phyloP scores from a whole-genome alignment of 495 filamentous ascomycete genomes.

The Penicillium fimorum region DNA sequence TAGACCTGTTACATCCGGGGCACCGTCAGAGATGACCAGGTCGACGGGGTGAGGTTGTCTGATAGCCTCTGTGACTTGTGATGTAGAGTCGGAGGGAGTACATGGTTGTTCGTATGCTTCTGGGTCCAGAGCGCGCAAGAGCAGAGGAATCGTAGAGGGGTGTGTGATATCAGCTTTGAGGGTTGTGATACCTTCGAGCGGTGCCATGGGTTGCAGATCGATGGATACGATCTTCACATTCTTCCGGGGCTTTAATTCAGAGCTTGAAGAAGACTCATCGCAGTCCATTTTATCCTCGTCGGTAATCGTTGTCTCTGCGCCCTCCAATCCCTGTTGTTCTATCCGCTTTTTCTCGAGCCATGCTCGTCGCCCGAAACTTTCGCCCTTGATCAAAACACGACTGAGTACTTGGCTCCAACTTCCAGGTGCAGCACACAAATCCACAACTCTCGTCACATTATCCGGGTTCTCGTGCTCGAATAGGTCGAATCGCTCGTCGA shows the following conservation, averaged over 20 bases:
- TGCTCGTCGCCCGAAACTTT: constrained; percentile 77
- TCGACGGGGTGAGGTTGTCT: constrained; percentile 71
- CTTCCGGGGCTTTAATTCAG: constrained; percentile 54
- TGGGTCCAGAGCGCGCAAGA: constrained; percentile 80
- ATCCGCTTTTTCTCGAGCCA: constrained; percentile 78
- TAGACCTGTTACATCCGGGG: constrained; percentile 92
- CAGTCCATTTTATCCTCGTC: constrained; percentile 20
- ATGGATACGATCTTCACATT: constrained; percentile 93
- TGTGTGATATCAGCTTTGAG: constrained; percentile 96
- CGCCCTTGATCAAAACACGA: constrained; percentile 85
- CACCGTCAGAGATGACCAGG: constrained; percentile 90
- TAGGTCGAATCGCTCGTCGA: constrained; percentile 95
- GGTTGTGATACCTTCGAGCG: constrained; percentile 85
- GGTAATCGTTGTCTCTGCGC: constrained; percentile 29
- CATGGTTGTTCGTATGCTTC: constrained; percentile 61
- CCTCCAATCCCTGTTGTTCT: constrained; percentile 42
- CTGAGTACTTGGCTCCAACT: constrained; percentile 97
- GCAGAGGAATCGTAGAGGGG: constrained; percentile 85
- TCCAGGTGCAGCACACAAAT: constrained; percentile 93
- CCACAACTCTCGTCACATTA: constrained; percentile 85
- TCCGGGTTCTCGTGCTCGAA: constrained; percentile 61
- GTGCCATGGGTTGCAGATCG: constrained; percentile 92
- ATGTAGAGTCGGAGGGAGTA: constrained; percentile 21
- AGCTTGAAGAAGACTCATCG: constrained; percentile 32
- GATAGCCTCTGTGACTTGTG: constrained; percentile 33